Base-by-base conservation (phyloP, 116 monocot genomes). In the Thalassia testudinum region DNA sequence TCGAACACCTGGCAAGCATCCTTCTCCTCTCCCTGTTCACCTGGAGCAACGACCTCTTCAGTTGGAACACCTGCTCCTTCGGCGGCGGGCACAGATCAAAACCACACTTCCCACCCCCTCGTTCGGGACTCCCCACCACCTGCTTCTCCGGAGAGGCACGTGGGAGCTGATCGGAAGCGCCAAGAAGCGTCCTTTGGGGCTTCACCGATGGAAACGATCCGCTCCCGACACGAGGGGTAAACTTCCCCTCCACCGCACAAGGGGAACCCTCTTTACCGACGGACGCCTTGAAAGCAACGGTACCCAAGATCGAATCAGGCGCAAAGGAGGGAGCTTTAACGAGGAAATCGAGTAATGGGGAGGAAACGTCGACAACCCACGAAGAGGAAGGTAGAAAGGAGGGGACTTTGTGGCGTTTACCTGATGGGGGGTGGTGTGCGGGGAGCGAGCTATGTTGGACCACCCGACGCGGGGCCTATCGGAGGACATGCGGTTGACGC, bases 11-110 rank as follows among this genome's bases (percentile, higher is more conserved):
- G 18, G 54, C 51, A 21, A 8, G 47, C 23, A 69, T 58, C 53
- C 17, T 57, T 58, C 66, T 64, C 60, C 58, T 78, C 47, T 66
- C 83, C 30, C 69, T 67, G 44, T 72, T 83, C 8, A 56, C 20
- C 26, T 56, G 60, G 25, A 66, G 55, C 10, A 83, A 42, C 19
- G 83, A 62, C 16, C 12, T 38, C 0, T 73, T 67, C 53, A 82
- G 50, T 16, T 28, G 16, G 18, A 28, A 20, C 15, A 8, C 7
- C 28, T 54, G 26, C 7, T n/a, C n/a, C n/a, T 6, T 6, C 24
- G 52, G 52, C 0, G 12, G 4, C 27, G 1, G 28, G 53, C 26
- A 54, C 0, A 54, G 13, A 30, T 54, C 53, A 14, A 54, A 29
- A 7, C 14, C 1, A 17, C n/a, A 1, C 18, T 48, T 48, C 17